Evolutionary conservation across 1,284 basidiomycete genomes (phyloP).

Genomic region (Heterobasidion irregulare): DNA sequence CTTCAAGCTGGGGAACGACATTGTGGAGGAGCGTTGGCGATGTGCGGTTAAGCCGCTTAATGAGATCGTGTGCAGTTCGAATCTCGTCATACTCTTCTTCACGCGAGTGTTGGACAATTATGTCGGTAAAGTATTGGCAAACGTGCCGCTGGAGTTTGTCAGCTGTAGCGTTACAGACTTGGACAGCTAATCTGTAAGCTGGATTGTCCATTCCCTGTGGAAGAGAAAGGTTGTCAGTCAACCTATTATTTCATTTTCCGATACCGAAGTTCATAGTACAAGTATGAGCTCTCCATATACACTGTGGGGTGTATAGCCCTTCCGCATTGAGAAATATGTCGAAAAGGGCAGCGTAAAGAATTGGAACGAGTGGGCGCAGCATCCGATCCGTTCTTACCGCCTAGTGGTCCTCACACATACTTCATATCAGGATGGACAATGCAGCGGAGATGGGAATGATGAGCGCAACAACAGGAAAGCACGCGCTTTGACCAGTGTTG

Average conservation of each 20-base stretch:
- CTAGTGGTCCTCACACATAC: too few relatives aligned
- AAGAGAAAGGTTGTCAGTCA: not conserved
- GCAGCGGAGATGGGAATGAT: too few relatives aligned
- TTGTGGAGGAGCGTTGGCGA: constrained; percentile 81
- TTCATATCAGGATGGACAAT: too few relatives aligned
- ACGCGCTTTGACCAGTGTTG: too few relatives aligned
- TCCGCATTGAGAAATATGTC: too few relatives aligned
- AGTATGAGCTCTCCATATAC: too few relatives aligned
- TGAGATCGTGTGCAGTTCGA: constrained; percentile 73
- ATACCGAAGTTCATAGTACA: too few relatives aligned
- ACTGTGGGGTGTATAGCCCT: too few relatives aligned
- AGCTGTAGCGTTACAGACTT: constrained; percentile 78
- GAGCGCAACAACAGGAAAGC: too few relatives aligned
- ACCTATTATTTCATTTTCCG: not conserved
- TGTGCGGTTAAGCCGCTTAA: constrained; percentile 76
- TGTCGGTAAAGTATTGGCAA: constrained; percentile 86
- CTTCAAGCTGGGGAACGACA: constrained; percentile 90
- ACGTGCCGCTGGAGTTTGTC: constrained; percentile 89
- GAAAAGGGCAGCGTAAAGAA: too few relatives aligned
- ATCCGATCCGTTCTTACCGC: too few relatives aligned
- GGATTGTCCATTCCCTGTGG: constrained; percentile 65
- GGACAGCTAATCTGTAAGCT: constrained; percentile 78
- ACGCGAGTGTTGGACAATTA: constrained; percentile 59
- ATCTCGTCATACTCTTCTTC: constrained; percentile 60
- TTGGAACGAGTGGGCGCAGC: too few relatives aligned